phyloP scores from a whole-genome alignment of 164 flowering plant genomes.

The Saururus chinensis region DNA sequence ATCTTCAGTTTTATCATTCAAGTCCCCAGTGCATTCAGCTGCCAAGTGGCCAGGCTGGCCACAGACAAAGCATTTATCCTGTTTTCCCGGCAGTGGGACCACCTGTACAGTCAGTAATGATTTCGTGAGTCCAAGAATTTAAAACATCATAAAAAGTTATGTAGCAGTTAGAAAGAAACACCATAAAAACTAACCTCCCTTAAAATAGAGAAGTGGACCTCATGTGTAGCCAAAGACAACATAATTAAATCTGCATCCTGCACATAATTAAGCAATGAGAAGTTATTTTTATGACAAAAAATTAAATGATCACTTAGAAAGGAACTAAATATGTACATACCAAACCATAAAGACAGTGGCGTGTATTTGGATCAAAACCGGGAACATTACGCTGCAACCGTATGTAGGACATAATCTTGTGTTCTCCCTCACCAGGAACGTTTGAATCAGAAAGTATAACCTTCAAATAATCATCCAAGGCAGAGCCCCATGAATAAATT shows the following conservation, averaged over 20 bases:
- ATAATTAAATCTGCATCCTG: slow-evolving; percentile 99
- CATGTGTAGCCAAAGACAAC: slow-evolving; percentile 93
- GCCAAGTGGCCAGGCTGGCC: slow-evolving; percentile 93
- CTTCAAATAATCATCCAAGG: slow-evolving; percentile 88
- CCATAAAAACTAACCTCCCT: slow-evolving; percentile 62
- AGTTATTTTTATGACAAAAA: neutral
- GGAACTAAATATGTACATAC: slow-evolving; percentile 24
- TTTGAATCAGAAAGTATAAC: slow-evolving; percentile 98
- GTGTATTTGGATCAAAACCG: slow-evolving; percentile 86
- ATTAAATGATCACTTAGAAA: neutral
- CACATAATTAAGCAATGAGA: neutral
- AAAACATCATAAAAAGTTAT: neutral
- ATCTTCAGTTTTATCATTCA: slow-evolving; percentile 32
- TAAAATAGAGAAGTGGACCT: slow-evolving; percentile 89
- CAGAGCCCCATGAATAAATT: slow-evolving; percentile 60
- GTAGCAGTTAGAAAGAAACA: neutral
- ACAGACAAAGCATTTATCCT: slow-evolving; percentile 79
- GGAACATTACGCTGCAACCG: slow-evolving; percentile 82
- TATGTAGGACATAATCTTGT: slow-evolving; percentile 91
- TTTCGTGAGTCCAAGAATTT: slow-evolving; percentile 2
- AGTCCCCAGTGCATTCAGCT: slow-evolving; percentile 57
- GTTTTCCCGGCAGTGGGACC: slow-evolving; percentile 70
- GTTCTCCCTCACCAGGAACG: slow-evolving; percentile 99
- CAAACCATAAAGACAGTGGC: slow-evolving; percentile 94
- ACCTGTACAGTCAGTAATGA: slow-evolving; percentile 36